phyloP scores from a whole-genome alignment of 1,284 basidiomycete genomes.

The Irpex sp. region DNA sequence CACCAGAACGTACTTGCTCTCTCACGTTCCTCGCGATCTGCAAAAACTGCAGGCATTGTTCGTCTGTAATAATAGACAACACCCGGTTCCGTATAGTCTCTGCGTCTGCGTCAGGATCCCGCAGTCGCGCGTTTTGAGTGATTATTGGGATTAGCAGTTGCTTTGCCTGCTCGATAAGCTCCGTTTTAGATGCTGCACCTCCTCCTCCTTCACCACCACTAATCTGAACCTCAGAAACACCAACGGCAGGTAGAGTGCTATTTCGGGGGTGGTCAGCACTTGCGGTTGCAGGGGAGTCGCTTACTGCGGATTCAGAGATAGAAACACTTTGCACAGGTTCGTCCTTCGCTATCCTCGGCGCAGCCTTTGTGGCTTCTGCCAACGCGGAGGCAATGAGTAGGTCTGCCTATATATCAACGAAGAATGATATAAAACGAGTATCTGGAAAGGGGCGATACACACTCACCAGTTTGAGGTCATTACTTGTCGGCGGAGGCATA shows the following conservation, averaged over 20 bases:
- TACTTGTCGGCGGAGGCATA: neutral
- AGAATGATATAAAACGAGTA: neutral
- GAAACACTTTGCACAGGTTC: neutral
- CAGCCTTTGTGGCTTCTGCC: conserved; percentile 2
- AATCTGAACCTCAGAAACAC: neutral
- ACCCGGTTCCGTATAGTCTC: conserved; percentile 16
- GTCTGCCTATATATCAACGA: conserved; percentile 2
- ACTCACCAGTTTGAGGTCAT: neutral
- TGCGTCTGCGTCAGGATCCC: conserved; percentile 19
- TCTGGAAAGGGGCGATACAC: neutral
- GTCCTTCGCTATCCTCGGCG: neutral
- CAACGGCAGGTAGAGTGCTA: neutral
- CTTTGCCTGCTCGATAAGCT: conserved; percentile 13
- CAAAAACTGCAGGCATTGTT: conserved; percentile 22
- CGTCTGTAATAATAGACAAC: conserved; percentile 20
- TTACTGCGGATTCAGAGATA: conserved; percentile 7
- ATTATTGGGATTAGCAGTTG: conserved; percentile 22
- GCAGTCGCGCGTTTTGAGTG: conserved; percentile 19
- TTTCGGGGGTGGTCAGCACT: neutral
- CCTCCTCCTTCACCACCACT: neutral
- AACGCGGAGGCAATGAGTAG: conserved; percentile 11
- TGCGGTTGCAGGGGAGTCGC: conserved; percentile 2
- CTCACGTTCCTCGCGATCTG: conserved; percentile 17
- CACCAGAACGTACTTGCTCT: conserved; percentile 14
- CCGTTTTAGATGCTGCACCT: neutral